Conservation (phyloP, 148 eudicot genomes). For the Beta vulgaris region DNA sequence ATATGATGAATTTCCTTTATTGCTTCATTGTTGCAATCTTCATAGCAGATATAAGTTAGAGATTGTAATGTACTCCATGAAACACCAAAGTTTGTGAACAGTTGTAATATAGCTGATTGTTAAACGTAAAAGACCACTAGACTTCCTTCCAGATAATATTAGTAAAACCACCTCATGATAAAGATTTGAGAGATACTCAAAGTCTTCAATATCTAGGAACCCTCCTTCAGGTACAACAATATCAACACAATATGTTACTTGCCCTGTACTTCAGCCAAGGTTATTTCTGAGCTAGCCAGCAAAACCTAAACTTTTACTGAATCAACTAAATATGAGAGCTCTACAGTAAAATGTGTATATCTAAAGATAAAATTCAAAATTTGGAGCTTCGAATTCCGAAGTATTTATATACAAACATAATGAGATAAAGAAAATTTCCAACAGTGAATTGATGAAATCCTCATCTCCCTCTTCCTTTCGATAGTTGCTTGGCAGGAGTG, state of each 20-base stretch:
- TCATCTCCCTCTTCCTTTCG: conserved; percentile 36
- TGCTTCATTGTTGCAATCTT: too few relatives aligned
- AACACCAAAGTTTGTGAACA: too few relatives aligned
- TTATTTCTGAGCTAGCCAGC: not conserved
- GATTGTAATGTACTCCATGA: too few relatives aligned
- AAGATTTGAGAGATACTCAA: not conserved
- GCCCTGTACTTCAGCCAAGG: not conserved
- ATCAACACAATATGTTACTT: not conserved
- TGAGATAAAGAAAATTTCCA: not conserved
- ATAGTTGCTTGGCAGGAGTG: conserved; percentile 57
- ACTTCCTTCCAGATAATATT: not conserved
- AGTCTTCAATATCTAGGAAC: not conserved
- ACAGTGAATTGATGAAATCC: not conserved
- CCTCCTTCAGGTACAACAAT: not conserved
- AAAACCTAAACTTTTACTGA: not conserved
- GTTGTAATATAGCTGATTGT: too few relatives aligned
- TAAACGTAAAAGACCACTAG: too few relatives aligned
- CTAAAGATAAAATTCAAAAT: not conserved
- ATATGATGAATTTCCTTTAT: too few relatives aligned
- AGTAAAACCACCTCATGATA: not conserved
- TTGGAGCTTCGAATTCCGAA: conserved; percentile 9
- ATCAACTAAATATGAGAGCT: not conserved
- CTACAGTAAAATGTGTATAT: not conserved
- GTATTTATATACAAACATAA: conserved; percentile 6
- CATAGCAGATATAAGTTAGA: too few relatives aligned